Evolutionary conservation across 257 asterid species (phyloP).

Genomic region (Eucommia ulmoides): DNA sequence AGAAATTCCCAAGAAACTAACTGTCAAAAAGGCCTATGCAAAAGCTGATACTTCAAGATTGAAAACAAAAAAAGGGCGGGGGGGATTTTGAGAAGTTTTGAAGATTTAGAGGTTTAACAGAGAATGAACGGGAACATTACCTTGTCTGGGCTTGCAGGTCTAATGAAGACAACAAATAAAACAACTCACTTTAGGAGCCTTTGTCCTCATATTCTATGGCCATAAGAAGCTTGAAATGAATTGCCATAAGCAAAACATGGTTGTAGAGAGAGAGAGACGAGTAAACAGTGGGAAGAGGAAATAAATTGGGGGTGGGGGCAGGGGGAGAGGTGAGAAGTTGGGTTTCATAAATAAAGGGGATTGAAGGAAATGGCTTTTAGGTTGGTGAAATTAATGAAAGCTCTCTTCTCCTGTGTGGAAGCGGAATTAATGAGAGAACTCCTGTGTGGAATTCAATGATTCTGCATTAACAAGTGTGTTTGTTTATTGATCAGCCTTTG

Average conservation of each 20-base stretch:
- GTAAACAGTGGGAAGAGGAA: slow-evolving; percentile 8
- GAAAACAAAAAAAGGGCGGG: no score
- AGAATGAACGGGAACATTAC: slow-evolving; percentile 13
- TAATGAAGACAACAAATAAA: slow-evolving; percentile 29
- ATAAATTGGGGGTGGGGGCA: slow-evolving; percentile 17
- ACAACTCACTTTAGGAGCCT: slow-evolving; percentile 20
- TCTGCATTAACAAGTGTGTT: slow-evolving; percentile 12
- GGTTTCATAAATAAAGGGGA: slow-evolving; percentile 31
- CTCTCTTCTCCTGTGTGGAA: no score
- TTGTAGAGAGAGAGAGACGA: slow-evolving; percentile 11
- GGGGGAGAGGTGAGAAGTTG: slow-evolving; percentile 24
- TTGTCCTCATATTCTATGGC: slow-evolving; percentile 7
- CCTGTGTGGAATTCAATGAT: slow-evolving; percentile 29
- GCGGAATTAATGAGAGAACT: slow-evolving; percentile 20
- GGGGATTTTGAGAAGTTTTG: slow-evolving; percentile 10
- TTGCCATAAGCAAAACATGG: no score
- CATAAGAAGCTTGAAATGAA: slow-evolving; percentile 5
- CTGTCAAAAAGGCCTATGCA: slow-evolving; percentile 3
- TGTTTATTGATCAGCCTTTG: no score
- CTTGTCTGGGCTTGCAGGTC: slow-evolving; percentile 20
- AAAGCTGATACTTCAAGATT: slow-evolving; percentile 7
- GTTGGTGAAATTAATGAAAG: slow-evolving; percentile 28
- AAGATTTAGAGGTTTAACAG: slow-evolving; percentile 6
- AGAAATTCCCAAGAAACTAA: neutral
- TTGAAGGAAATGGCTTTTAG: slow-evolving; percentile 12